Evolutionary conservation across 164 flowering plant genomes (phyloP).

Genomic region (Chimonanthus salicifolius): DNA sequence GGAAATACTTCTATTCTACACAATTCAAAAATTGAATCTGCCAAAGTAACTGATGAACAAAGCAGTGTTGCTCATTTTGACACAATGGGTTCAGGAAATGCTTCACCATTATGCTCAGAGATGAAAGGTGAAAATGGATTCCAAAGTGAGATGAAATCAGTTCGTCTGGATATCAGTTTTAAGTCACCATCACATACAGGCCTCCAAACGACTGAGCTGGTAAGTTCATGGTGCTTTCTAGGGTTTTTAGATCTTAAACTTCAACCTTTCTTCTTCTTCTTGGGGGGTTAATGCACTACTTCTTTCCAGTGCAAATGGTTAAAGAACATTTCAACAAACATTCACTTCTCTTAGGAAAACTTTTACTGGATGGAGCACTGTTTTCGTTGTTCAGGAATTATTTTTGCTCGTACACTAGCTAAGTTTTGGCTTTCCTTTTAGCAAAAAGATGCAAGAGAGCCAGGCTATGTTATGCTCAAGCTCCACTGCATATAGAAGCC

Average conservation of each 20-base stretch:
- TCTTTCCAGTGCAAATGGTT: background rate
- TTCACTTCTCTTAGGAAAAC: too few relatives aligned
- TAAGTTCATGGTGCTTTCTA: constrained; percentile 21
- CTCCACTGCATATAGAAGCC: too few relatives aligned
- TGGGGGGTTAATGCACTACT: background rate
- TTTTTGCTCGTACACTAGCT: background rate
- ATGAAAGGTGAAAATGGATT: constrained; percentile 15
- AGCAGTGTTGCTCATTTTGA: constrained; percentile 22
- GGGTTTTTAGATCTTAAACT: background rate
- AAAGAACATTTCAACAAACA: background rate
- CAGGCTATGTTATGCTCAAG: too few relatives aligned
- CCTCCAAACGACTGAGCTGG: constrained; percentile 89
- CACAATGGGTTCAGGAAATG: constrained; percentile 27
- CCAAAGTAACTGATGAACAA: constrained; percentile 26
- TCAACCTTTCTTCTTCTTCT: background rate
- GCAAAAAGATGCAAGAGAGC: too few relatives aligned
- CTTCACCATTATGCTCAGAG: constrained; percentile 28
- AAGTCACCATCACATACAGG: constrained; percentile 95
- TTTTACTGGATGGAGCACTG: background rate
- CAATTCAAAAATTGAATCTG: constrained; percentile 37
- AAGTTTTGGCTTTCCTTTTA: background rate
- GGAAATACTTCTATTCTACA: constrained; percentile 30
- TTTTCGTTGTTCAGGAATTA: background rate
- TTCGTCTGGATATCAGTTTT: constrained; percentile 93
- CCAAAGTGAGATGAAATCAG: constrained; percentile 40